Conservation (phyloP, 1,139 yeast species). For the Taphrina communis region DNA sequence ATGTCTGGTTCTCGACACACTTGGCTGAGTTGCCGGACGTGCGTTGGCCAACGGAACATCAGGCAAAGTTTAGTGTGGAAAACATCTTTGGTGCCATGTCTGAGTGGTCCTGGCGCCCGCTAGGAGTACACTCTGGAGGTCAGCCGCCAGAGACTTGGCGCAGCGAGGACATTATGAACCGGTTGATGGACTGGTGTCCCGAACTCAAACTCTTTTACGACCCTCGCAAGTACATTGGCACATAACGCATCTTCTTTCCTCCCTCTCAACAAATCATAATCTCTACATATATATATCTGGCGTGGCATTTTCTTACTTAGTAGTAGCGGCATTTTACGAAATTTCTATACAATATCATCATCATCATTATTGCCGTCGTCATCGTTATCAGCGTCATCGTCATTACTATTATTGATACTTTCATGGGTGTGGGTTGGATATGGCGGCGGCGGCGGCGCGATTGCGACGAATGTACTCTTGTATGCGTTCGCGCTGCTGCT, state of each 20-base stretch:
- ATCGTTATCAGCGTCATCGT: too few relatives aligned
- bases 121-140: slow-evolving; percentile 36
- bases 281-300: neutral
- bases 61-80: slow-evolving; percentile 37
- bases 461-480: slow-evolving; percentile 2
- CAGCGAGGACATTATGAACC: slow-evolving; percentile 30
- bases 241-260: neutral
- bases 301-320: neutral
- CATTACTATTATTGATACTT: too few relatives aligned
- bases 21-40: slow-evolving; percentile 22
- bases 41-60: slow-evolving; percentile 35
- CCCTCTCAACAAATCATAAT: too few relatives aligned
- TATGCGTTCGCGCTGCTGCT: slow-evolving; percentile 21
- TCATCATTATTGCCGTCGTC: too few relatives aligned
- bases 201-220: slow-evolving; percentile 36
- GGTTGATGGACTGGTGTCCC: slow-evolving; percentile 39
- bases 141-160: slow-evolving; percentile 25
- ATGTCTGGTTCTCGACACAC: slow-evolving; percentile 36
- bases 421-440: too few relatives aligned
- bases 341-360: neutral
- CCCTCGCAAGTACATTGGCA: slow-evolving; percentile 23
- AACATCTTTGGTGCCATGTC: slow-evolving; percentile 33
- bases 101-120: slow-evolving; percentile 38
- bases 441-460: neutral
- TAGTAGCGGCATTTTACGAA: neutral